Base-by-base conservation (phyloP, 768 basidiomycete species). In the Calocybe gangraenosa region DNA sequence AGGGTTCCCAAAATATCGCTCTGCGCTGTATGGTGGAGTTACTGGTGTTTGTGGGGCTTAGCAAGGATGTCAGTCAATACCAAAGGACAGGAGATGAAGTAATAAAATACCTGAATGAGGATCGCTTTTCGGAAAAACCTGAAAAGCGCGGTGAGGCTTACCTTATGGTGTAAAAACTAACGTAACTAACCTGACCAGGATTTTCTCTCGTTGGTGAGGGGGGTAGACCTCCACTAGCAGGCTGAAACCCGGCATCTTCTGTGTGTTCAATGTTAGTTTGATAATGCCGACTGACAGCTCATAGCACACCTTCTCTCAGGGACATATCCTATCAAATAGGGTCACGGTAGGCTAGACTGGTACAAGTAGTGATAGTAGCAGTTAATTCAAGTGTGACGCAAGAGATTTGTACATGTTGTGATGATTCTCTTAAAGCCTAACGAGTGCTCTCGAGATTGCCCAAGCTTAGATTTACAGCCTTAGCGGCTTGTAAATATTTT, bases 71-170 rank as follows among this genome's bases (percentile, higher is more conserved):
- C 35, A n/a, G 28, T n/a, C 35, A 22, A 8, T 9, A 7, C 6
- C 35, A 23, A 4, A 7, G 11, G 5, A 28, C 25, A 31, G 17
- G 9, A 20, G 20, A 19, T 42, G 25, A 10, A 31, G 7, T 20
- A 21, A n/a, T 13, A 22, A 21, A 50, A 32, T 50, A 70, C 71
- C 65, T 59, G 64, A 58, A 7, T 50, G 57, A 1, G 71, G 69
- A 50, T 74, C 69, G 0, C 68, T 71, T 49, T 69, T 65, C 0
- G 73, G 76, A 47, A 68, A 78, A 4, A 78, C 75, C 75, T 79
- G 37, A 3, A 28, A 37, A 6, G 8, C 1, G 14, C 22, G 31
- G 15, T 8, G 18, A n/a, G n/a, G 34, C 14, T 17, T 9, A 17
- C 9, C n/a, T 21, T 14, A 30, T 17, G 15, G 28, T 21, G 11